These are phyloP conservation scores for Lathyrus oleraceus DNA, from an alignment of 306 rosid genomes.

Conservation along the genomic window DNA sequence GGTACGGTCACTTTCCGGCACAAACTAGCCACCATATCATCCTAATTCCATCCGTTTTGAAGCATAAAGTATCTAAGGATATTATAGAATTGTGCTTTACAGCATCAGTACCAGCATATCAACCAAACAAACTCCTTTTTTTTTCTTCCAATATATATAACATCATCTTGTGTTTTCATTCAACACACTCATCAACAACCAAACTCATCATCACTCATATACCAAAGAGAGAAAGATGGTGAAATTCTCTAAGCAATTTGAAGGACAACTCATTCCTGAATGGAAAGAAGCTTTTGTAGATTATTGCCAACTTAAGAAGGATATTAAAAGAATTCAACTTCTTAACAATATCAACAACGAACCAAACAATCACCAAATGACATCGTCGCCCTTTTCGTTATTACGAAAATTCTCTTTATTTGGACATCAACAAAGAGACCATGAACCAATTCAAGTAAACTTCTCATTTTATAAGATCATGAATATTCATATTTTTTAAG, in stretches of 20 bases:
- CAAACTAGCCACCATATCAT: constrained; percentile 39
- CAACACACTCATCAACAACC: constrained; percentile 52
- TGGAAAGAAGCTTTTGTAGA: constrained; percentile 98
- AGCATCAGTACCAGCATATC: constrained; percentile 72
- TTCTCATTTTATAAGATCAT: background rate
- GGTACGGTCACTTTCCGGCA: constrained; percentile 56
- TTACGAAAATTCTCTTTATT: constrained; percentile 57
- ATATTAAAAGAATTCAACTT: constrained; percentile 65
- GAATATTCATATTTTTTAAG: background rate
- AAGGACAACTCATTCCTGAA: constrained; percentile 90
- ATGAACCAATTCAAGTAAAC: constrained; percentile 85
- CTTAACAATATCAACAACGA: constrained; percentile 41
- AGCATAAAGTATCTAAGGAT: constrained; percentile 78
- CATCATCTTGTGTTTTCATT: constrained; percentile 53
- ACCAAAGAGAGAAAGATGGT: constrained; percentile 60
- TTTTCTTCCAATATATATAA: constrained; percentile 59
- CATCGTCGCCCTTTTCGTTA: constrained; percentile 55
- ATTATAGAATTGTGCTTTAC: constrained; percentile 96
- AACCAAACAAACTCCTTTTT: constrained; percentile 46
- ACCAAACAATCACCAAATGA: constrained; percentile 33
- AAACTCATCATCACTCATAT: constrained; percentile 18
- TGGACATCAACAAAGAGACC: constrained; percentile 70
- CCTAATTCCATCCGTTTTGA: constrained; percentile 62
- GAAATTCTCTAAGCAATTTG: constrained; percentile 93
- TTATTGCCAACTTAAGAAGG: constrained; percentile 84